Percentiles rank a stretch among this genome's conserved stretches.
Conservation (phyloP, 2,329 filamentous ascomycete genomes). For the Aspergillus costaricaensis region DNA sequence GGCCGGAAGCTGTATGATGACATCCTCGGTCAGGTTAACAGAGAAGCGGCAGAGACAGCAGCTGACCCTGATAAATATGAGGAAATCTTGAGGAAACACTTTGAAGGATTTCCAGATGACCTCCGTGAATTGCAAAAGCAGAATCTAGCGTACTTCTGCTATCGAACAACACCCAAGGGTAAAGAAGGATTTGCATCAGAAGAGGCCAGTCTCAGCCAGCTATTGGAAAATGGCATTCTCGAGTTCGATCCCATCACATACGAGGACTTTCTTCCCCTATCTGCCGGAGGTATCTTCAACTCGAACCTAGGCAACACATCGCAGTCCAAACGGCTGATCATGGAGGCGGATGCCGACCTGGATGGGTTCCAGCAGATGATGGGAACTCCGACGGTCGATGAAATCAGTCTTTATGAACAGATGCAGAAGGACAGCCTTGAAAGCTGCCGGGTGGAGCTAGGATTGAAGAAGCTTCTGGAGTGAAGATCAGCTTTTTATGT, state of each 20-base stretch:
- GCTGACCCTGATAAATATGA: conserved; percentile 17
- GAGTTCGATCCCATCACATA: conserved; percentile 52
- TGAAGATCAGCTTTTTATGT: not conserved
- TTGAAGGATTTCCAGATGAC: conserved; percentile 47
- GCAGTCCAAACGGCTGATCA: conserved; percentile 26
- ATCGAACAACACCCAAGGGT: conserved; percentile 24
- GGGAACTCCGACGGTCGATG: conserved; percentile 25
- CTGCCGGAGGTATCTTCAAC: conserved; percentile 55
- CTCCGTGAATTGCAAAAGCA: conserved; percentile 40
- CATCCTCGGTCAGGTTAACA: conserved; percentile 36
- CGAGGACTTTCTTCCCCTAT: conserved; percentile 58
- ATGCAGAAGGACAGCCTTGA: conserved; percentile 29
- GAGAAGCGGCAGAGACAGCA: conserved; percentile 10
- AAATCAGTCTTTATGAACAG: conserved; percentile 30
- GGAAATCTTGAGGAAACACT: conserved; percentile 29
- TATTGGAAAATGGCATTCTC: conserved; percentile 39
- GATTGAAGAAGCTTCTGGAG: conserved; percentile 8
- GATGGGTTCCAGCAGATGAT: conserved; percentile 30
- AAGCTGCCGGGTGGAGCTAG: conserved; percentile 23
- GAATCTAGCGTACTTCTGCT: conserved; percentile 46
- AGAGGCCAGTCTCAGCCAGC: conserved; percentile 25
- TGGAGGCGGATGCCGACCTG: conserved; percentile 28
- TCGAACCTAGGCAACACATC: conserved; percentile 42
- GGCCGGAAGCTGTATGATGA: conserved; percentile 52
- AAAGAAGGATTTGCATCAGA: conserved; percentile 2